Conservation (phyloP, 164 flowering plant genomes). For the Chimonanthus salicifolius region DNA sequence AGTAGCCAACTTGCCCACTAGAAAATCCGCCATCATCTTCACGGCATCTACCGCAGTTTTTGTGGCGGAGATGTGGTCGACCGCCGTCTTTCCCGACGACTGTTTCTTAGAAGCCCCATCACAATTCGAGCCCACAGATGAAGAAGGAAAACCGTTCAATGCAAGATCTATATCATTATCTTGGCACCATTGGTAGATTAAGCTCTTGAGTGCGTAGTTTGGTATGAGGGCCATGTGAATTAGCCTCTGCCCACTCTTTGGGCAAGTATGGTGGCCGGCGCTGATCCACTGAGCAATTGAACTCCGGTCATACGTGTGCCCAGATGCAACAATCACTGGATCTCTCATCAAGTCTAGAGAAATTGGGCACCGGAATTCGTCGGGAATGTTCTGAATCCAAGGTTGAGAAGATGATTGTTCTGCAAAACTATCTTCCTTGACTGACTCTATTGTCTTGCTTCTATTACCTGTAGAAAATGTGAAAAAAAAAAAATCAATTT, state of each 20-base stretch:
- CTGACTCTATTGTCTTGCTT: slow-evolving; percentile 2
- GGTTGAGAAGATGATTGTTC: slow-evolving; percentile 30
- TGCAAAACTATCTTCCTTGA: background rate
- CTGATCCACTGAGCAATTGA: slow-evolving; percentile 72
- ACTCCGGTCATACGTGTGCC: slow-evolving; percentile 68
- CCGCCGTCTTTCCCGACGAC: slow-evolving; percentile 24
- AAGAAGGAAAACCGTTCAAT: slow-evolving; percentile 24
- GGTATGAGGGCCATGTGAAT: slow-evolving; percentile 69
- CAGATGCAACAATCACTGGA: slow-evolving; percentile 75
- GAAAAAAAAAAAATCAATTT: no score
- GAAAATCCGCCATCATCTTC: slow-evolving; percentile 64
- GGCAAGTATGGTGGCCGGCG: slow-evolving; percentile 65
- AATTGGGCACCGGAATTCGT: slow-evolving; percentile 70
- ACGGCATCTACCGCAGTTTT: slow-evolving; percentile 53
- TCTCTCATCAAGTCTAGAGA: slow-evolving; percentile 74
- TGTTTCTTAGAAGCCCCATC: slow-evolving; percentile 8
- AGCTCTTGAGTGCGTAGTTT: slow-evolving; percentile 59
- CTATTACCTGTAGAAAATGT: no score
- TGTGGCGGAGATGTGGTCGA: slow-evolving; percentile 58
- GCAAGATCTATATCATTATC: slow-evolving; percentile 42
- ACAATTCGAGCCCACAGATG: slow-evolving; percentile 29
- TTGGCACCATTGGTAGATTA: slow-evolving; percentile 61
- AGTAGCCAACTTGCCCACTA: slow-evolving; percentile 68
- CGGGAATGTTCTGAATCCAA: slow-evolving; percentile 33
- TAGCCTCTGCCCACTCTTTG: slow-evolving; percentile 62